Conservation (phyloP, 768 basidiomycete genomes). For the Stropharia rugosoannulata region DNA sequence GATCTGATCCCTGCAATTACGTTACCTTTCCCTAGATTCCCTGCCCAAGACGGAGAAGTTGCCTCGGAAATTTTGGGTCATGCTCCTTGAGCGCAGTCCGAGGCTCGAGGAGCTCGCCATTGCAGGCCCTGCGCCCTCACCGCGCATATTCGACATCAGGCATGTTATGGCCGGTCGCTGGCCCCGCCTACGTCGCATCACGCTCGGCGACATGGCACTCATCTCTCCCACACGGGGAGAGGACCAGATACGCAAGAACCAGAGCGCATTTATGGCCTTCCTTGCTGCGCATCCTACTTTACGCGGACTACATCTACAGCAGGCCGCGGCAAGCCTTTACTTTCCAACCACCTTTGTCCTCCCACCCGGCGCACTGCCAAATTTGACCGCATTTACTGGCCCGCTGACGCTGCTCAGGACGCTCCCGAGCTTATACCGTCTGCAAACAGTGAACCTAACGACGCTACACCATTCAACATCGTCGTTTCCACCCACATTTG, state of each 20-base stretch:
- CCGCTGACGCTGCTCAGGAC: slow-evolving; percentile 28
- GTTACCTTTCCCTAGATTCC: slow-evolving; percentile 21
- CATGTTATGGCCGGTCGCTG: slow-evolving; percentile 35
- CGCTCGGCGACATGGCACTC: slow-evolving; percentile 30
- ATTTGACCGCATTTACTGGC: slow-evolving; percentile 30
- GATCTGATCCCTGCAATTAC: background rate
- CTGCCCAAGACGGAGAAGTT: slow-evolving; percentile 34
- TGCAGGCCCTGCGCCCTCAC: slow-evolving; percentile 34
- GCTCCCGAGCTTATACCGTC: slow-evolving; percentile 25
- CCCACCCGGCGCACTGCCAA: slow-evolving; percentile 22
- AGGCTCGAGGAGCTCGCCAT: slow-evolving; percentile 36
- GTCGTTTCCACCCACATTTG: slow-evolving; percentile 30
- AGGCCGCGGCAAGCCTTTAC: slow-evolving; percentile 25
- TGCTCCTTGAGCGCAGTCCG: slow-evolving; percentile 38
- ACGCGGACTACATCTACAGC: slow-evolving; percentile 27
- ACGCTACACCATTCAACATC: slow-evolving; percentile 32
- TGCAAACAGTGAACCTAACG: slow-evolving; percentile 29
- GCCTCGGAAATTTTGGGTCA: slow-evolving; percentile 36
- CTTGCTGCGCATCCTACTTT: slow-evolving; percentile 30
- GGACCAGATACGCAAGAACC: slow-evolving; percentile 17
- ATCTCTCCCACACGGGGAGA: slow-evolving; percentile 16
- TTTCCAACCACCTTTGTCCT: slow-evolving; percentile 22
- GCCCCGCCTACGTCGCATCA: slow-evolving; percentile 32
- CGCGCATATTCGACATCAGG: slow-evolving; percentile 36
- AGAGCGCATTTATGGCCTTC: slow-evolving; percentile 30